Evolutionary conservation across 306 rosid genomes (phyloP).

Genomic region (Astragalus glycyphyllos): DNA sequence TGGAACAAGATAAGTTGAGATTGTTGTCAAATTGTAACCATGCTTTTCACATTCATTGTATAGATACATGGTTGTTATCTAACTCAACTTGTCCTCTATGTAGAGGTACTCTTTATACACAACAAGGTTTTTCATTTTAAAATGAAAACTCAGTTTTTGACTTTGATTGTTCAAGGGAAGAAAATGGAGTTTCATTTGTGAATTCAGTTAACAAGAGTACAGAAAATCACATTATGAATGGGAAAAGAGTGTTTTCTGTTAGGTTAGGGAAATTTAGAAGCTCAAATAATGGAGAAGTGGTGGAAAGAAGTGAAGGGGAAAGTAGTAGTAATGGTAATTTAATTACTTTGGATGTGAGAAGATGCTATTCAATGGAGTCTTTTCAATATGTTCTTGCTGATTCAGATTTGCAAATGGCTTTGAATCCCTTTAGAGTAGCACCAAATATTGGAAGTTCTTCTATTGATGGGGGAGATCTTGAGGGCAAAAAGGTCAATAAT

Average conservation of each 20-base stretch:
- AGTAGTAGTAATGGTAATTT: conserved; percentile 66
- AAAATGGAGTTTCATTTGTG: conserved; percentile 45
- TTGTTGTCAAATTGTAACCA: conserved; percentile 85
- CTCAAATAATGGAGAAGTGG: conserved; percentile 53
- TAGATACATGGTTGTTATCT: conserved; percentile 92
- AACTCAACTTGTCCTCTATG: conserved; percentile 96
- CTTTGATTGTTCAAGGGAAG: conserved; percentile 68
- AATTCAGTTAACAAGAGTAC: conserved; percentile 53
- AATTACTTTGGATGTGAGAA: conserved; percentile 66
- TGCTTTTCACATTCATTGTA: conserved; percentile 91
- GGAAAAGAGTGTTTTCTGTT: conserved; percentile 80
- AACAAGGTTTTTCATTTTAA: conserved; percentile 68
- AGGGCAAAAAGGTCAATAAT: conserved; percentile 69
- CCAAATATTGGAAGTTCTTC: conserved; percentile 52
- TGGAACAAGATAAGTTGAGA: conserved; percentile 78
- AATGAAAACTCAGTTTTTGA: conserved; percentile 65
- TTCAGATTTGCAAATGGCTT: conserved; percentile 80
- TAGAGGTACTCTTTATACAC: conserved; percentile 73
- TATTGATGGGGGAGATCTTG: conserved; percentile 57
- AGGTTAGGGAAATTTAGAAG: conserved; percentile 85
- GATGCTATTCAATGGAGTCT: conserved; percentile 97
- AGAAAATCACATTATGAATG: conserved; percentile 62
- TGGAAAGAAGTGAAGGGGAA: conserved; percentile 60
- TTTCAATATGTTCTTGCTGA: conserved; percentile 85
- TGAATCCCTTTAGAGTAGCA: conserved; percentile 55